phyloP scores from a whole-genome alignment of 1,139 yeast genomes.

The Spathaspora sp. region DNA sequence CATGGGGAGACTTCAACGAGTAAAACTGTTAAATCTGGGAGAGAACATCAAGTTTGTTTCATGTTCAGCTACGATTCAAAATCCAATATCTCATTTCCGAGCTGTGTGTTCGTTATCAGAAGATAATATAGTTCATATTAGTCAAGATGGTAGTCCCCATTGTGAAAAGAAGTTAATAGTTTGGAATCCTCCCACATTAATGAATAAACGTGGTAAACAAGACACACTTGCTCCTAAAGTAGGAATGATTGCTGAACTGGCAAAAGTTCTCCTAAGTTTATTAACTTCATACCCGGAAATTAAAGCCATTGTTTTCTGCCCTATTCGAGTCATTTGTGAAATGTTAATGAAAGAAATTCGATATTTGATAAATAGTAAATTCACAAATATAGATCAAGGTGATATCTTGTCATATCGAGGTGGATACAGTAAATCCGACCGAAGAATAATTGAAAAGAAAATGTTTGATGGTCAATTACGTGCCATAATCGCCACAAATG shows the following conservation, averaged over 20 bases:
- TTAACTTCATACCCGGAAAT: conserved; percentile 50
- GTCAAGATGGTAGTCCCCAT: conserved; percentile 84
- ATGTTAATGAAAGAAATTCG: conserved; percentile 81
- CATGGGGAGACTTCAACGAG: conserved; percentile 60
- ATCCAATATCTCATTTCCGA: conserved; percentile 70
- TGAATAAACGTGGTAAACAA: conserved; percentile 52
- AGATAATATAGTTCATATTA: conserved; percentile 50
- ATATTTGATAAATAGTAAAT: conserved; percentile 32
- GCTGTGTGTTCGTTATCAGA: conserved; percentile 65
- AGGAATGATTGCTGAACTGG: conserved; percentile 73
- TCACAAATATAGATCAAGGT: conserved; percentile 41
- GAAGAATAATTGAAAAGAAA: conserved; percentile 82
- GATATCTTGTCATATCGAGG: conserved; percentile 93
- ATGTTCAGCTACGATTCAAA: conserved; percentile 88
- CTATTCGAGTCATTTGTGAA: conserved; percentile 84
- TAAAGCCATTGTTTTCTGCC: conserved; percentile 86
- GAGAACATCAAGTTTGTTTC: conserved; percentile 62
- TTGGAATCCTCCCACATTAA: conserved; percentile 78
- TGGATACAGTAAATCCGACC: conserved; percentile 83
- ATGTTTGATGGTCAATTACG: conserved; percentile 85
- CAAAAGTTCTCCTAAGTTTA: conserved; percentile 65
- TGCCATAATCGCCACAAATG: conserved; percentile 93
- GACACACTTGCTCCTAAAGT: conserved; percentile 49
- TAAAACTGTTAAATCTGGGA: conserved; percentile 13
- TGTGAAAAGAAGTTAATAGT: conserved; percentile 72